Conservation (phyloP, 495 filamentous ascomycete genomes). For the Elasticomyces elasticus region DNA sequence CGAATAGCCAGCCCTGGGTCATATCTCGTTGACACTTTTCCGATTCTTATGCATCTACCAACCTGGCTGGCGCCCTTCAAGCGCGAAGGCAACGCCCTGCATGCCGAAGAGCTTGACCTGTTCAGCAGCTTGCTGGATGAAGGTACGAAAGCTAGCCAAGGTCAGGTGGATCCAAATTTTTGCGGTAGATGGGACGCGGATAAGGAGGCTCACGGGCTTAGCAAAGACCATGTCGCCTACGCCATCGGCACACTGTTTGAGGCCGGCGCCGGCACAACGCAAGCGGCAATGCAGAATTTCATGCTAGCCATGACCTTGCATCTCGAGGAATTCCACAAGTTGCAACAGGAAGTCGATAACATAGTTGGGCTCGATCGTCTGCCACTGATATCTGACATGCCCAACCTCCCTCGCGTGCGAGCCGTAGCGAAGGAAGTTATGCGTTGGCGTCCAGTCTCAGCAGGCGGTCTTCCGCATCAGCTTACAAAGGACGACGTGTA, state of each 20-base stretch:
- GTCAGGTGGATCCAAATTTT: constrained; percentile 27
- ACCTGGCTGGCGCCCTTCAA: constrained; percentile 32
- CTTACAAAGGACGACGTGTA: constrained; percentile 29
- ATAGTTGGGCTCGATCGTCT: constrained; percentile 17
- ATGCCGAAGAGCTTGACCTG: constrained; percentile 25
- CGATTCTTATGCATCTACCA: constrained; percentile 28
- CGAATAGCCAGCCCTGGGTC: constrained; percentile 27
- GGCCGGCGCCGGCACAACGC: constrained; percentile 24
- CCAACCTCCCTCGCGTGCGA: constrained; percentile 17
- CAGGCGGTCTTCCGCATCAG: constrained; percentile 27
- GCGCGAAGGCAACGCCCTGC: constrained; percentile 26
- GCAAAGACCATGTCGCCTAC: constrained; percentile 15
- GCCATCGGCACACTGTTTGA: constrained; percentile 24
- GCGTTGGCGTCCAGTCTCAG: constrained; percentile 31
- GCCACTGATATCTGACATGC: constrained; percentile 23
- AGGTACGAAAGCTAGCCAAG: constrained; percentile 24
- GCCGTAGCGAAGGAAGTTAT: constrained; percentile 27
- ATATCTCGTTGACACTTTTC: constrained; percentile 32
- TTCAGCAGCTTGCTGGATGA: constrained; percentile 27
- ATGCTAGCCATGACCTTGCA: constrained; percentile 29
- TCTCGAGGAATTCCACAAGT: constrained; percentile 23
- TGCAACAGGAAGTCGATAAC: constrained; percentile 27
- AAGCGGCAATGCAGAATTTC: constrained; percentile 28
- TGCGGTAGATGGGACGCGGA: constrained; percentile 12
- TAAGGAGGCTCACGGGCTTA: constrained; percentile 16